phyloP scores from a whole-genome alignment of 163 green algal genomes.

The Smithsoniella earleae region DNA sequence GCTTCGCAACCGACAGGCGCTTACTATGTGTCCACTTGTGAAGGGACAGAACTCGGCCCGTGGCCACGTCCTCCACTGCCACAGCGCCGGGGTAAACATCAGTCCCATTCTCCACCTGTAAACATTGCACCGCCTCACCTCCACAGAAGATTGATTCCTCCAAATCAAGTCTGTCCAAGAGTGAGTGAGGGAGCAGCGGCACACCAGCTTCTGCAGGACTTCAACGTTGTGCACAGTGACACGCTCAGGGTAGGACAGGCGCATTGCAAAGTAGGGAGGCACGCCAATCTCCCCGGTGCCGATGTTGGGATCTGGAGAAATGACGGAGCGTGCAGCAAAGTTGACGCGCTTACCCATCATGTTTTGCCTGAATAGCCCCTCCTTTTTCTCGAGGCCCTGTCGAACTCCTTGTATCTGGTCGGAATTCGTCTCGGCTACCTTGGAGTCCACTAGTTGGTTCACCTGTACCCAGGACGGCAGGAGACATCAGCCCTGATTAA shows the following conservation, averaged over 20 bases:
- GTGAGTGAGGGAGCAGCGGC: too few species aligned
- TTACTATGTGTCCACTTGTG: neutral
- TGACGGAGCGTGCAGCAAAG: constrained; percentile 91
- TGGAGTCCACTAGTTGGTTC: constrained; percentile 77
- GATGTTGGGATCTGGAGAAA: constrained; percentile 92
- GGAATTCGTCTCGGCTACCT: constrained; percentile 35
- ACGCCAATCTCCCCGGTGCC: constrained; percentile 83
- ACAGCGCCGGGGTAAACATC: constrained; percentile 78
- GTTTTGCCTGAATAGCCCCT: constrained; percentile 98
- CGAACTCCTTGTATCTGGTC: constrained; percentile 56
- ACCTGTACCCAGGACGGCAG: too few species aligned
- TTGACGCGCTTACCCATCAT: constrained; percentile 99
- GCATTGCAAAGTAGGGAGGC: constrained; percentile 91
- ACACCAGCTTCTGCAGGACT: constrained; percentile 54
- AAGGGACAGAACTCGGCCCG: constrained; percentile 3
- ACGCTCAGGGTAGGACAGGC: constrained; percentile 83
- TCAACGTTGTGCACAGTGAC: constrained; percentile 88
- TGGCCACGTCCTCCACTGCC: constrained; percentile 75
- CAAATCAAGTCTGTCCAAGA: too few species aligned
- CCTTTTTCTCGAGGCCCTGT: constrained; percentile 98
- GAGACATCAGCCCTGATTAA: too few species aligned
- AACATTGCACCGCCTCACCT: too few species aligned
- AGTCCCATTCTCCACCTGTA: constrained; percentile 62
- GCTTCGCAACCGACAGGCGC: neutral
- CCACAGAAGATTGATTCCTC: too few species aligned